Evolutionary conservation across 495 filamentous ascomycete species (phyloP).

Genomic region (Aspergillus sclerotiicarbonarius): DNA sequence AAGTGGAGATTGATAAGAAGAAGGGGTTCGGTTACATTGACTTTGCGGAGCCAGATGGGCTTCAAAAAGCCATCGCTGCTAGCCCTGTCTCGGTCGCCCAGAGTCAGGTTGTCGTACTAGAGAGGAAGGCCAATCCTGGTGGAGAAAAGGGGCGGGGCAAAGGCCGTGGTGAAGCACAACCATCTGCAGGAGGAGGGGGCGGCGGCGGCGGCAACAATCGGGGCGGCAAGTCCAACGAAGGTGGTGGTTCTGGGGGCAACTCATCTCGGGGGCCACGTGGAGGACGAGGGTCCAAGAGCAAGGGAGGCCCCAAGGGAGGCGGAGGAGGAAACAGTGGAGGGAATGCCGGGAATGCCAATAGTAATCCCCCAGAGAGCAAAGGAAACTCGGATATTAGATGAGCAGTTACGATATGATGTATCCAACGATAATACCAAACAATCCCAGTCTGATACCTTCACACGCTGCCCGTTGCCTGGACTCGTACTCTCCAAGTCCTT

Average conservation of each 20-base stretch:
- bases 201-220: constrained; percentile 12
- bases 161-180: constrained; percentile 36
- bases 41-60: constrained; percentile 66
- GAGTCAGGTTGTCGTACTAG: constrained; percentile 81
- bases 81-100: constrained; percentile 79
- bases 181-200: constrained; percentile 5
- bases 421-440: background rate
- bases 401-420: background rate
- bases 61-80: constrained; percentile 75
- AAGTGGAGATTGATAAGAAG: constrained; percentile 85
- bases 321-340: constrained; percentile 15
- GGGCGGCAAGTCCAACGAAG: constrained; percentile 29
- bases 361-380: constrained; percentile 18
- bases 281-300: constrained; percentile 33
- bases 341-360: constrained; percentile 11
- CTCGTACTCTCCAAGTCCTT: too few species aligned
- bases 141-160: constrained; percentile 42
- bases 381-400: constrained; percentile 19
- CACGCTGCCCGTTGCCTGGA: too few species aligned
- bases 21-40: constrained; percentile 93
- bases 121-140: constrained; percentile 60
- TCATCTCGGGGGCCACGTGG: constrained; percentile 41
- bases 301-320: constrained; percentile 26
- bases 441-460: background rate
- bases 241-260: constrained; percentile 36